Base-by-base conservation (phyloP, 2,329 filamentous ascomycete genomes). In the Colletotrichum endophyticum region DNA sequence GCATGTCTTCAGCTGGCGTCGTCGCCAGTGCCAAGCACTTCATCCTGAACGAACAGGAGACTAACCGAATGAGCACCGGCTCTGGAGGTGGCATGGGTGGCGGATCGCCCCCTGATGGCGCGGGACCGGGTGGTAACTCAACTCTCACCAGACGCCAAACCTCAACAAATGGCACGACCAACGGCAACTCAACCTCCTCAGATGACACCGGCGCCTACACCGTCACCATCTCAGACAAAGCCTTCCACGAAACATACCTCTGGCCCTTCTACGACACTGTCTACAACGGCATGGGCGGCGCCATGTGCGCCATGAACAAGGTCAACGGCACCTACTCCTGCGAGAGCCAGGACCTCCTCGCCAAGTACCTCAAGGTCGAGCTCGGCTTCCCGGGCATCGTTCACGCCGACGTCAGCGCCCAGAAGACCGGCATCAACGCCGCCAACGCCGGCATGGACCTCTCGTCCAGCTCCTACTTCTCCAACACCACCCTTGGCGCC, bases 1-100 rank as follows among this genome's bases (percentile, higher is more conserved):
- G 70, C 15, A 73, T 73, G 70, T 68, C 63, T 2, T 44, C 27
- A 1, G 70, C 53, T n/a, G 70, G 63, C 2, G 28, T 68, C 0
- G 30, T 68, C 19, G 64, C 69, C 28, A 64, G 67, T 72, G 95
- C 93, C 86, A 76, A 76, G 70, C 91, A 93, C 79, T 89, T 87
- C 73, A 89, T 93, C 57, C 89, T 84, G 19, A 92, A 93, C 72
- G 92, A 93, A 80, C 92, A 93, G 81, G 92, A 93, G 75, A 90
- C 87, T 0, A 86, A 84, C 63, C 82, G 88, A 7, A 73, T 70
- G 71, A 36, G 22, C 5, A 80, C 81, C 1, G 90, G 56, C 32
- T 87, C 87, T 13, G 89, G 91, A 0, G 78, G 86, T 85, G 73
- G 88, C 5, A 59, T 59, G 56, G 56, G 25, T 86, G 73, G 88